Base-by-base conservation (phyloP, 768 basidiomycete genomes). In the Cantharellus anzutake region DNA sequence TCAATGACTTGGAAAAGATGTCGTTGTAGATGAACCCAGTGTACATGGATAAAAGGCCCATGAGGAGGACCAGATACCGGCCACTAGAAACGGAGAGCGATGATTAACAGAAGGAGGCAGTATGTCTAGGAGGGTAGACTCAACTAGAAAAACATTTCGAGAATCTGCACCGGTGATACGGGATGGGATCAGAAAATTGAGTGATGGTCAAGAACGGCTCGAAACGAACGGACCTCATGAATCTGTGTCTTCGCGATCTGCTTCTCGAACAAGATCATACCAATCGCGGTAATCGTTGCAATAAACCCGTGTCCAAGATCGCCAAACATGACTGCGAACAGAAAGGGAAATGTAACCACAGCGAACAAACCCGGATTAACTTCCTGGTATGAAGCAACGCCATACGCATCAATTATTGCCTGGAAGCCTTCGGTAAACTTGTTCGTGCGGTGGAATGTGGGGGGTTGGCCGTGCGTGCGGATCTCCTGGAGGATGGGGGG, bases 251-350 rank as follows among this genome's bases (percentile, higher is more conserved):
- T 86, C 3, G 78, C 82, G 67, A 90, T 76, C 67, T 79, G 82
- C 70, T 78, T 81, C 72, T 99, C 96, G n/a, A 78, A 74, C 59
- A 84, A 59, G 68, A 97, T 90, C 88, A 98, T 91, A 61, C 79
- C 81, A 2, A 83, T 60, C 2, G 89, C 94, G 16, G 83, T 80
- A 48, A 77, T 67, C 63, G 86, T 77, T 65, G 88, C 85, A 67
- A 98, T 81, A 62, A 80, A 74, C 39, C 91, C 96, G 71, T 99
- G 96, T 2, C 96, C 96, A 67, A 98, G 87, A 71, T 99, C 96
- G 66, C 96, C 96, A 68, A 99, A 99, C 96, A 99, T 99, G 73
- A 99, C 89, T 3, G 91, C 94, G 66, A 98, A 99, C 64, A 99
- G 72, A 81, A 99, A 98, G 0, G 96, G 96, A 81, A 96, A 96